Conservation (phyloP, 1,284 basidiomycete species). For the Meira miltonrushii region DNA sequence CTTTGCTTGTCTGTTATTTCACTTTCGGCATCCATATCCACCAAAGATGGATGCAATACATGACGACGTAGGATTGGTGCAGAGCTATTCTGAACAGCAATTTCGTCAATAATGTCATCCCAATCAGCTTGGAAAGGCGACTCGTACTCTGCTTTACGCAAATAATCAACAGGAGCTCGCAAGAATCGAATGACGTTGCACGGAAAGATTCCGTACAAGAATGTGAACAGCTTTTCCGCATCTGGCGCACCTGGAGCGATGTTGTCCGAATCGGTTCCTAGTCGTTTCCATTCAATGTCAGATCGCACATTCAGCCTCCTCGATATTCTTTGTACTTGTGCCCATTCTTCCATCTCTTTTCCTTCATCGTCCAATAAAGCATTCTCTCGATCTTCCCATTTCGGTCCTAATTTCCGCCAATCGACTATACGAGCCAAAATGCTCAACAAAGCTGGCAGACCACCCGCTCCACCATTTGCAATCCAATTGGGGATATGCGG, state of each 20-base stretch:
- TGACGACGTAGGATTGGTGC: constrained; percentile 64
- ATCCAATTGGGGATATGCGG: constrained; percentile 49
- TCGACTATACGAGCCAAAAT: constrained; percentile 45
- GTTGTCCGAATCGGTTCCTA: constrained; percentile 37
- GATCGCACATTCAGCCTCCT: constrained; percentile 33
- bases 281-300: constrained; percentile 30
- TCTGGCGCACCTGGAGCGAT: constrained; percentile 34
- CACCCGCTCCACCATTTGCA: constrained; percentile 37
- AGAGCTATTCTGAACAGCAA: constrained; percentile 55
- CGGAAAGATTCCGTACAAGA: constrained; percentile 80
- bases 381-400: constrained; percentile 31
- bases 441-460: constrained; percentile 36
- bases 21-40: constrained; percentile 62
- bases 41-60: constrained; percentile 67
- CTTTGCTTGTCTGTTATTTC: constrained; percentile 65
- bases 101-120: constrained; percentile 63
- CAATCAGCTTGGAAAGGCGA: constrained; percentile 31
- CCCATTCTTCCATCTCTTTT: constrained; percentile 34
- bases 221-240: constrained; percentile 60
- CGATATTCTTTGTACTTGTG: constrained; percentile 34
- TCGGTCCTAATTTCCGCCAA: constrained; percentile 31
- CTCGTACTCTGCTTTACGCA: constrained; percentile 58
- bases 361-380: constrained; percentile 22
- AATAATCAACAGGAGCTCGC: constrained; percentile 63
- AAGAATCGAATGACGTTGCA: constrained; percentile 74